Base-by-base conservation (phyloP, 257 asterid species). In the Lithospermum erythrorhizon region DNA sequence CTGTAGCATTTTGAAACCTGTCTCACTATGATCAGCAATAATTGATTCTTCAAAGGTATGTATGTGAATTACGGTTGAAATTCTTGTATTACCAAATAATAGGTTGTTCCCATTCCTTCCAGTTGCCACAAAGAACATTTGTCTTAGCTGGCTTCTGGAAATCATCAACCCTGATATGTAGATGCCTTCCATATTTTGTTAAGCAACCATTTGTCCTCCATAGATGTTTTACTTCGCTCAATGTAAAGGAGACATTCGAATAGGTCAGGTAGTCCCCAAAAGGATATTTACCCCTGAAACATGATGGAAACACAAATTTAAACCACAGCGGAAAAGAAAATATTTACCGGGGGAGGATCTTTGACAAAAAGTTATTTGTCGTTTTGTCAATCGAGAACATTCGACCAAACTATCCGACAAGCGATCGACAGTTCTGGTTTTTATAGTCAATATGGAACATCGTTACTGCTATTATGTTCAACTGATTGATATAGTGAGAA, bases 1-100 rank as follows among this genome's bases (percentile, higher is more conserved):
- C 98, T 48, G 98, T 93, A 21, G 98, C 66, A 69, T 93, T 93
- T 68, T 93, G 98, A 69, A 93, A 82, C 98, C 98, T 93, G 82
- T 68, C 51, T 61, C 65, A 68, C 37, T 57, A 53, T 18, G 65
- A 52, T 59, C 55, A 53, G 61, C 64, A 62, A 57, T 59, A 22
- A 19, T 64, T 19, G 24, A 64, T 63, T 51, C 54, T 47, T 29
- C 0, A 9, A 20, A 19, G 58, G 25, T 23, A 47, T 17, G 48
- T 21, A 23, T 6, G 16, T 19, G 37, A 25, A 57, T 25, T 20
- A 6, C 22, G 41, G 15, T 23, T 30, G 41, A 47, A 7, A 55
- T 55, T 47, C 17, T 18, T 53, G 48, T 61, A 70, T 66, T 32
- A 93, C 98, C 97, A 93, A 75, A 93, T 80, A 69, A 93, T 89